Evolutionary conservation across 2,329 filamentous ascomycete genomes (phyloP).

Genomic region (Ustulina deusta): DNA sequence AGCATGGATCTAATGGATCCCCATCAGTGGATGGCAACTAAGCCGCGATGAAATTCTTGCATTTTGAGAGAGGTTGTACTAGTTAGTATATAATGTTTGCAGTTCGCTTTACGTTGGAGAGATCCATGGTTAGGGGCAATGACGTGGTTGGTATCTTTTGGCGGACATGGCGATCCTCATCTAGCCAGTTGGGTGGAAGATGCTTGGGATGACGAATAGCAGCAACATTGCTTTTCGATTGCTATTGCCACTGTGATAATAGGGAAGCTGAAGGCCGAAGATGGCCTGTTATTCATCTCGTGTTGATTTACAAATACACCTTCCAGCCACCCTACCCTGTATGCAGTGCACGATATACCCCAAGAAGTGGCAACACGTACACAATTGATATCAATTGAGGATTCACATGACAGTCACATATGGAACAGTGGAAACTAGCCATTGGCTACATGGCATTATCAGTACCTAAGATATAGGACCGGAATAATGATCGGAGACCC

Average conservation of each 20-base stretch:
- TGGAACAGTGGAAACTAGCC: neutral
- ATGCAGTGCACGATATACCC: neutral
- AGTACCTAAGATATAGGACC: neutral
- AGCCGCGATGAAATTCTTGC: constrained; percentile 8
- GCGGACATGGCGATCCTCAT: constrained; percentile 7
- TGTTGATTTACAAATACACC: neutral
- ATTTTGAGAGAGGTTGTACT: constrained; percentile 17
- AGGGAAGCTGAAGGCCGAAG: constrained; percentile 7
- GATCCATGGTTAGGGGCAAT: neutral
- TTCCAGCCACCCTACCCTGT: neutral
- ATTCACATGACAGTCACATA: neutral
- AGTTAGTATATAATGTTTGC: constrained; percentile 35
- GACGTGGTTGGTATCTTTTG: constrained; percentile 13
- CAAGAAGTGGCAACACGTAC: neutral
- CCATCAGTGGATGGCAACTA: constrained; percentile 28
- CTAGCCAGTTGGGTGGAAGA: neutral
- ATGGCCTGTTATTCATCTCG: neutral
- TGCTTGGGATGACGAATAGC: constrained; percentile 6
- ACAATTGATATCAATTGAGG: neutral
- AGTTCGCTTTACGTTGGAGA: constrained; percentile 30
- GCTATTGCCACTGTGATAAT: constrained; percentile 1
- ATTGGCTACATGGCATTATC: neutral
- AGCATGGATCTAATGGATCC: constrained; percentile 11
- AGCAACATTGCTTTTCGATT: constrained; percentile 14
- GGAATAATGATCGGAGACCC: neutral